Conservation (phyloP, 345 rosid genomes). For the Aurinia saxatilis region DNA sequence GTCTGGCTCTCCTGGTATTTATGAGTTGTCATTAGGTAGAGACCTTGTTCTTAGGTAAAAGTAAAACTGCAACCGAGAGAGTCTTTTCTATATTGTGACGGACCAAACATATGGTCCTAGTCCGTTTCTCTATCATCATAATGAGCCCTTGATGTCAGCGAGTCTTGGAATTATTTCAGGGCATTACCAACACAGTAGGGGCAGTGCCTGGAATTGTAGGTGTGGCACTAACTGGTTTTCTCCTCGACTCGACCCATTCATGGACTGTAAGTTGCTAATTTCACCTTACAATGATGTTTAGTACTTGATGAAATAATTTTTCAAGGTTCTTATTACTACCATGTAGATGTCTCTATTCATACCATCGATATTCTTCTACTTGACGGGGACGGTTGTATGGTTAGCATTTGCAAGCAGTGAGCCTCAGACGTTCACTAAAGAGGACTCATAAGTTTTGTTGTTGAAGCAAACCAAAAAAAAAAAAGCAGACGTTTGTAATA, state of each 20-base stretch:
- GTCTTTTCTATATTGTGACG: no score
- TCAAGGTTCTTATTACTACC: neutral
- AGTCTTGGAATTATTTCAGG: conserved; percentile 32
- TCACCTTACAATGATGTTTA: neutral
- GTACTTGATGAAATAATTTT: neutral
- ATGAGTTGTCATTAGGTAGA: no score
- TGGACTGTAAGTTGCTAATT: conserved; percentile 76
- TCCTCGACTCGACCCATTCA: conserved; percentile 87
- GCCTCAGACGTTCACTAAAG: conserved; percentile 63
- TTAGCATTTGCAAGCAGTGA: conserved; percentile 78
- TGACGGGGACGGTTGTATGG: conserved; percentile 87
- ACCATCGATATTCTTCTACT: conserved; percentile 89
- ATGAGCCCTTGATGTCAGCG: no score
- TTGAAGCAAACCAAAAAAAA: neutral
- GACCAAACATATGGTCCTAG: no score
- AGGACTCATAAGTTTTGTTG: conserved; percentile 26
- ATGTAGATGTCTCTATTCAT: conserved; percentile 68
- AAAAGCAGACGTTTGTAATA: neutral
- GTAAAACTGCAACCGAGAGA: neutral
- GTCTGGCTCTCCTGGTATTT: no score
- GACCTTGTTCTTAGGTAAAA: neutral
- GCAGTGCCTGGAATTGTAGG: conserved; percentile 93
- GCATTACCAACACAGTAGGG: conserved; percentile 85
- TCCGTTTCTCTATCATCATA: no score
- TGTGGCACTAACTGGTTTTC: conserved; percentile 85